Conservation (phyloP, 352 stramenopile genomes). For the Phytophthora citricola region DNA sequence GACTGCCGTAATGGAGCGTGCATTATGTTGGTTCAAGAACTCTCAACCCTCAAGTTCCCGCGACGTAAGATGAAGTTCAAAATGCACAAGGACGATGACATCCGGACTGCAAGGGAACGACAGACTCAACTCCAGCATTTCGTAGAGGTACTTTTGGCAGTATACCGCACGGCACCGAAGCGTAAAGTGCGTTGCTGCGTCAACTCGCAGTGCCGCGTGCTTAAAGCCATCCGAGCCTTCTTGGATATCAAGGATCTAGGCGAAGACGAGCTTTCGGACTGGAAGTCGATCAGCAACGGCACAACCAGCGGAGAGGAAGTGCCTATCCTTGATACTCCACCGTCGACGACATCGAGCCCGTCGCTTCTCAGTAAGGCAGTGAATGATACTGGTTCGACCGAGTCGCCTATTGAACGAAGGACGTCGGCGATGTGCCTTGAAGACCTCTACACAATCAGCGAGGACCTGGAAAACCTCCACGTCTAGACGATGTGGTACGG, state of each 20-base stretch:
- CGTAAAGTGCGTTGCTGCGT: constrained; percentile 68
- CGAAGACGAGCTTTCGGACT: constrained; percentile 29
- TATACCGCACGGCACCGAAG: constrained; percentile 53
- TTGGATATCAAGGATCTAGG: constrained; percentile 45
- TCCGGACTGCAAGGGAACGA: constrained; percentile 49
- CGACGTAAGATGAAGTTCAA: constrained; percentile 42
- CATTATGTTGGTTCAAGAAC: constrained; percentile 40
- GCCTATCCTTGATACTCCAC: constrained; percentile 30
- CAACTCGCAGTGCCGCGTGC: constrained; percentile 53
- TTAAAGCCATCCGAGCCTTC: constrained; percentile 57
- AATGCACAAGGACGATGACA: constrained; percentile 30
- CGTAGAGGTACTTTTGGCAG: constrained; percentile 52
- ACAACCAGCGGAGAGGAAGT: constrained; percentile 26
- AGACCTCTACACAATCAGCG: constrained; percentile 65
- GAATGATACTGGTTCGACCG: constrained; percentile 13
- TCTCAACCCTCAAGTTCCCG: constrained; percentile 65
- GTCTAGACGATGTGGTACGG: constrained; percentile 18
- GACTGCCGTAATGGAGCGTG: constrained; percentile 57
- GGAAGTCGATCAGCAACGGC: constrained; percentile 27
- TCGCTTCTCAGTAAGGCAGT: constrained; percentile 10
- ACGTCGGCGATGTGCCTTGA: constrained; percentile 44
- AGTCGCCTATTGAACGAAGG: constrained; percentile 31
- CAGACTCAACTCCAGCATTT: constrained; percentile 57
- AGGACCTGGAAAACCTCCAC: constrained; percentile 48
- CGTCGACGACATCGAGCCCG: constrained; percentile 8